phyloP scores from a whole-genome alignment of 495 filamentous ascomycete species.

The Penicillium mononematosum region DNA sequence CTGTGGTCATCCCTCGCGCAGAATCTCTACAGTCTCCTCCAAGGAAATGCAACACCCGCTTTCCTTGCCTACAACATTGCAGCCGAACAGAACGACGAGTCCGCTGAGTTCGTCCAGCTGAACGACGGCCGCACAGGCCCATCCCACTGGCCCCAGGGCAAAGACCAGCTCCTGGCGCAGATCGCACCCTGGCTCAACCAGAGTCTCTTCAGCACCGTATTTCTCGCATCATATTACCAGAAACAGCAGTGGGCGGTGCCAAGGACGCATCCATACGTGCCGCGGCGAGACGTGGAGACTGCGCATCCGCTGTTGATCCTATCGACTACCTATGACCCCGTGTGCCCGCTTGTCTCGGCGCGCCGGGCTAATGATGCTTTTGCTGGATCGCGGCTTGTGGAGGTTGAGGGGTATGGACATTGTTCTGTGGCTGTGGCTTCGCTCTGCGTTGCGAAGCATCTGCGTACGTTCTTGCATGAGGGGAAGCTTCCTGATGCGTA shows the following conservation, averaged over 20 bases:
- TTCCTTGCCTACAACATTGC: slow-evolving; percentile 33
- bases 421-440: slow-evolving; percentile 43
- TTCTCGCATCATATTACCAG: slow-evolving; percentile 30
- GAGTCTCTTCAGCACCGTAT: slow-evolving; percentile 12
- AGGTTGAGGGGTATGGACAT: slow-evolving; percentile 46
- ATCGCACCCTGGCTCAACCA: slow-evolving; percentile 13
- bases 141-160: slow-evolving; percentile 10
- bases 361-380: slow-evolving; percentile 38
- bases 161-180: slow-evolving; percentile 3
- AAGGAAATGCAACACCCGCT: slow-evolving; percentile 43
- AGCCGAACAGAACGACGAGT: background rate
- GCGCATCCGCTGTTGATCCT: slow-evolving; percentile 42
- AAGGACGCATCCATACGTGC: slow-evolving; percentile 38
- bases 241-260: slow-evolving; percentile 41
- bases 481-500: slow-evolving; percentile 37
- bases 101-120: slow-evolving; percentile 6
- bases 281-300: slow-evolving; percentile 31
- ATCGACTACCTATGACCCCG: slow-evolving; percentile 44
- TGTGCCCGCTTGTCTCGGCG: slow-evolving; percentile 44
- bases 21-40: slow-evolving; percentile 33
- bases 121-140: slow-evolving; percentile 15
- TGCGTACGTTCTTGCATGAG: slow-evolving; percentile 38
- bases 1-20: slow-evolving; percentile 35
- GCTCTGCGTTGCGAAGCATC: slow-evolving; percentile 33
- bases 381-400: slow-evolving; percentile 38